Conservation (phyloP, 2,329 filamentous ascomycete genomes). For the Periconia digitata region DNA sequence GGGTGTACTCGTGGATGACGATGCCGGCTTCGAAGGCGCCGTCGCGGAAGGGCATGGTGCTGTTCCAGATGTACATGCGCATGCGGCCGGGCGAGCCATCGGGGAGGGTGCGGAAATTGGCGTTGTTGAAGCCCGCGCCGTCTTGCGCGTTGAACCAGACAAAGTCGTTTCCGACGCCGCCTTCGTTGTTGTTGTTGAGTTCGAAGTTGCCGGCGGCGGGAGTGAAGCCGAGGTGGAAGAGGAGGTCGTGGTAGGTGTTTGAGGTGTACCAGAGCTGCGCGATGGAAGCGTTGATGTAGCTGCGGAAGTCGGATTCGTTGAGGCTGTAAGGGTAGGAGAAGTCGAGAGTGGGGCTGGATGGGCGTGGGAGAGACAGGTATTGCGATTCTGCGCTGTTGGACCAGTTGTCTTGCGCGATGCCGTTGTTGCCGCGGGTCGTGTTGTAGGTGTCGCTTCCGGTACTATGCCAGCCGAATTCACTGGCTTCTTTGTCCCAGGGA, state of each 20-base stretch:
- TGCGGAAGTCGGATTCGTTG: constrained; percentile 23
- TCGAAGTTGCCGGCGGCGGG: constrained; percentile 64
- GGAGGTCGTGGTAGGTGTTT: constrained; percentile 62
- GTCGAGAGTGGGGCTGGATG: constrained; percentile 43
- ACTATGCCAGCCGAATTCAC: constrained; percentile 57
- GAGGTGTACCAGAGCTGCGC: constrained; percentile 64
- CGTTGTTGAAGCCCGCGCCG: constrained; percentile 57
- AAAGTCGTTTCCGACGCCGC: constrained; percentile 55
- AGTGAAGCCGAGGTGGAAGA: constrained; percentile 60
- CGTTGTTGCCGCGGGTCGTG: constrained; percentile 62
- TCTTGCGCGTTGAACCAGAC: constrained; percentile 62
- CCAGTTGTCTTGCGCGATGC: constrained; percentile 56
- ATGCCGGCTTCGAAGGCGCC: constrained; percentile 62
- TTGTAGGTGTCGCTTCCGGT: constrained; percentile 54
- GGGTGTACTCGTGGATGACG: constrained; percentile 55
- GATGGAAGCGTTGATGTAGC: constrained; percentile 58
- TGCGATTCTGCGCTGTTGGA: constrained; percentile 21
- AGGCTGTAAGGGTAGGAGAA: constrained; percentile 45
- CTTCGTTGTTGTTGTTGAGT: constrained; percentile 57
- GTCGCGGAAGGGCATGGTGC: constrained; percentile 53
- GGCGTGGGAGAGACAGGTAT: constrained; percentile 56
- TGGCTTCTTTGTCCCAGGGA: constrained; percentile 52
- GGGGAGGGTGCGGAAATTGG: constrained; percentile 56
- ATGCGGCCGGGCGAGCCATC: constrained; percentile 58
- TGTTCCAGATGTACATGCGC: constrained; percentile 62